Percentiles rank a stretch among this genome's conserved stretches.
phyloP scores from a whole-genome alignment of 2,329 filamentous ascomycete species.

The Kalaharituber pfeilii region DNA sequence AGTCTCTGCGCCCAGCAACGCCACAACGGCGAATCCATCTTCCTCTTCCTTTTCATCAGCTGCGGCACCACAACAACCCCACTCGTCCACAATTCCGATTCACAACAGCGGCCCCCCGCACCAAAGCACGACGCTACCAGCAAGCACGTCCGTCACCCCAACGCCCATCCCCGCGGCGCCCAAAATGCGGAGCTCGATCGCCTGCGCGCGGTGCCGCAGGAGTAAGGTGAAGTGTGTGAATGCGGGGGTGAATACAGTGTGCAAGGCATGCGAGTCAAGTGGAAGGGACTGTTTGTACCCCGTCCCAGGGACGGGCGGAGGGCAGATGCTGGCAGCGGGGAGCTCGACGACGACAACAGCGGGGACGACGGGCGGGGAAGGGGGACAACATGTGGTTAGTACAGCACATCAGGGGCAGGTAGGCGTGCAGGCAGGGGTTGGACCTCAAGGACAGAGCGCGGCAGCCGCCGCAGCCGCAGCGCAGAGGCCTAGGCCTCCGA shows the following conservation, averaged over 20 bases:
- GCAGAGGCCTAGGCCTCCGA: conserved; percentile 20
- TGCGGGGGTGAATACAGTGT: conserved; percentile 50
- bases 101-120: too few relatives aligned
- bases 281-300: conserved; percentile 59
- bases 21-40: too few relatives aligned
- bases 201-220: conserved; percentile 23
- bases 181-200: conserved; percentile 23
- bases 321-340: conserved; percentile 21
- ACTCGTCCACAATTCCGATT: too few relatives aligned
- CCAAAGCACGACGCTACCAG: too few relatives aligned
- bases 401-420: not conserved
- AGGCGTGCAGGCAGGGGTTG: not conserved
- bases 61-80: too few relatives aligned
- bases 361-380: not conserved
- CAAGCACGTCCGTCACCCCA: not conserved
- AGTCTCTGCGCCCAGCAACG: too few relatives aligned
- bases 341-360: conserved; percentile 22
- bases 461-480: conserved; percentile 34
- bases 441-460: not conserved
- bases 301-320: conserved; percentile 27
- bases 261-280: conserved; percentile 55
- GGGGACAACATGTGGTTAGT: not conserved
- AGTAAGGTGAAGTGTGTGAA: conserved; percentile 79
- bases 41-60: too few relatives aligned
- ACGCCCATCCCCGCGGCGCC: conserved; percentile 1